phyloP scores from a whole-genome alignment of 305 asterid species.

The Solanum aculeatissimum region DNA sequence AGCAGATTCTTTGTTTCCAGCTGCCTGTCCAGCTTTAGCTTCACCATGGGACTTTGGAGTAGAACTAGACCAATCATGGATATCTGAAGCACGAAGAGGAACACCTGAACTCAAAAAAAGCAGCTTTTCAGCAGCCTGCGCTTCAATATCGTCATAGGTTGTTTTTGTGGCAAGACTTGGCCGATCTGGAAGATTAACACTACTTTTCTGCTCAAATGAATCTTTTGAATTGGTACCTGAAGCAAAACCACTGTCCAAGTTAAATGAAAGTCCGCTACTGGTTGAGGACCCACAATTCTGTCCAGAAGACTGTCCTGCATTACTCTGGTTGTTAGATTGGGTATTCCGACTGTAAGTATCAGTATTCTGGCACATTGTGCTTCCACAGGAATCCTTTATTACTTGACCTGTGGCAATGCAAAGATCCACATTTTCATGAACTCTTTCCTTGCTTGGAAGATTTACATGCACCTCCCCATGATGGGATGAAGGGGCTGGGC shows the following conservation, averaged over 20 bases:
- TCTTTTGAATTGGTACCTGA: constrained; percentile 17
- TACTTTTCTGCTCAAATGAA: constrained; percentile 20
- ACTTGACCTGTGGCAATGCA: constrained; percentile 12
- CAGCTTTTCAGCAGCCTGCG: constrained; percentile 29
- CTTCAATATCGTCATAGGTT: constrained; percentile 7
- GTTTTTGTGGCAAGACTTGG: constrained; percentile 34
- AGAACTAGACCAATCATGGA: constrained; percentile 42
- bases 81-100: constrained; percentile 19
- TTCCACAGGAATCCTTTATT: constrained; percentile 12
- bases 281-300: constrained; percentile 23
- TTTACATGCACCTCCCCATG: constrained; percentile 10
- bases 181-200: constrained; percentile 21
- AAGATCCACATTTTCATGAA: constrained; percentile 13
- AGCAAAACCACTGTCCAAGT: constrained; percentile 14
- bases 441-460: constrained; percentile 10
- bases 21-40: constrained; percentile 12
- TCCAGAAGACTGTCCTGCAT: constrained; percentile 24
- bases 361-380: constrained; percentile 9
- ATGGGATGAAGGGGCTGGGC: constrained; percentile 19
- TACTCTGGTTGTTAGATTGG: constrained; percentile 10
- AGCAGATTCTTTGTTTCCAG: constrained; percentile 30
- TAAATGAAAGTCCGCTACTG: constrained; percentile 24
- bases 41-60: constrained; percentile 18
- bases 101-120: constrained; percentile 22
- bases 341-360: constrained; percentile 15